phyloP scores from a whole-genome alignment of 345 rosid species.

The Odontarrhena argentea region DNA sequence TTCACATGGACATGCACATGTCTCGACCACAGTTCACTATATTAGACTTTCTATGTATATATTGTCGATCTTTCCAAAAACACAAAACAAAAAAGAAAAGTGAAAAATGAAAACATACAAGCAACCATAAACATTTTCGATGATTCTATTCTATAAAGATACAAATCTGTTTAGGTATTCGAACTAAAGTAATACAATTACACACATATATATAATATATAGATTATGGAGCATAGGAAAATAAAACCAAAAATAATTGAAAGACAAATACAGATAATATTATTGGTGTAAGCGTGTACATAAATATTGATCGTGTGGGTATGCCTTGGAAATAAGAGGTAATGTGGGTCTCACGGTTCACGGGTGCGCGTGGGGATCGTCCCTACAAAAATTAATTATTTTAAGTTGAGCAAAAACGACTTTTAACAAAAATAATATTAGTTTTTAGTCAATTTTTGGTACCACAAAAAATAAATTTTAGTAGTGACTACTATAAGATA shows the following conservation, averaged over 20 bases:
- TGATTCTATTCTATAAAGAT: constrained; percentile 21
- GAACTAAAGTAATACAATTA: constrained; percentile 9
- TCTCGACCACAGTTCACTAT: constrained; percentile 24
- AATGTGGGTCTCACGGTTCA: constrained; percentile 44
- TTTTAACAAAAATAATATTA: constrained; percentile 4
- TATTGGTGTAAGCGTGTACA: constrained; percentile 44
- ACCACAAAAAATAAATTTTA: not conserved
- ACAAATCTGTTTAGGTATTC: constrained; percentile 6
- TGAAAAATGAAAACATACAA: constrained; percentile 31
- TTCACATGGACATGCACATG: constrained; percentile 40
- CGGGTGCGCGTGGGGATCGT: constrained; percentile 42
- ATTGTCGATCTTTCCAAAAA: constrained; percentile 34
- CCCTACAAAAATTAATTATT: constrained; percentile 40
- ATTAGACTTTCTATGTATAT: constrained; percentile 4
- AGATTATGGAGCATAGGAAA: not conserved
- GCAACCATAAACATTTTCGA: constrained; percentile 20
- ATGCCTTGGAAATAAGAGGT: constrained; percentile 40
- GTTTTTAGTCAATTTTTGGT: no score
- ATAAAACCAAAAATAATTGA: constrained; percentile 33
- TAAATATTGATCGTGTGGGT: constrained; percentile 41
- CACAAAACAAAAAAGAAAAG: constrained; percentile 30
- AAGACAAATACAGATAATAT: constrained; percentile 44
- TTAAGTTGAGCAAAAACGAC: not conserved
- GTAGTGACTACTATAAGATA: not conserved
- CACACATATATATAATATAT: not conserved